Percentiles rank a stretch among this genome's conserved stretches.
These are phyloP conservation scores for Trichoderma endophyticum DNA, from an alignment of 2,329 filamentous ascomycete genomes.

Conservation along the genomic window DNA sequence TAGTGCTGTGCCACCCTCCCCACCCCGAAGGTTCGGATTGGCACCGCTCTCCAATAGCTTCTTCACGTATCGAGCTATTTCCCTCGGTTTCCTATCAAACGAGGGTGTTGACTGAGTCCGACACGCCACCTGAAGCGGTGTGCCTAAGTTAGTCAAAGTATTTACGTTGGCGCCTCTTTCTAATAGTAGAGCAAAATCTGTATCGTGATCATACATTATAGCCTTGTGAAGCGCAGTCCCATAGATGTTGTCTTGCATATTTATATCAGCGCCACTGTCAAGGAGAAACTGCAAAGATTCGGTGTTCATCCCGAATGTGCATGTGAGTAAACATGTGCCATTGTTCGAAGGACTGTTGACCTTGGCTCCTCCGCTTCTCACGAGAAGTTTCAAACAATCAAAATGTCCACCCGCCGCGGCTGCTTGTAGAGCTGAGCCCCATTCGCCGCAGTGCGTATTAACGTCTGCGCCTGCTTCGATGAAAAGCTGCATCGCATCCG, in stretches of 20 bases:
- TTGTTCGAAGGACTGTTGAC: not conserved
- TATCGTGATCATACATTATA: fast-evolving
- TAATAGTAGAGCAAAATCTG: not conserved
- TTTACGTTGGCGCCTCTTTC: not conserved
- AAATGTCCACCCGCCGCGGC: not conserved
- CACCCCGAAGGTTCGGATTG: not conserved
- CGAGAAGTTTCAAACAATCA: not conserved
- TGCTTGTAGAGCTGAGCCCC: not conserved
- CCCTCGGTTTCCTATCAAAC: too few relatives aligned
- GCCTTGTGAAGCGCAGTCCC: not conserved
- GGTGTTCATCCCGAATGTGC: too few relatives aligned
- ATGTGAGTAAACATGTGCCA: not conserved
- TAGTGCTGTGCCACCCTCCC: not conserved
- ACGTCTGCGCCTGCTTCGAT: not conserved
- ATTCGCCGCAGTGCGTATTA: not conserved
- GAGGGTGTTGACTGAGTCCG: fast-evolving
- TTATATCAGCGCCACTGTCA: not conserved
- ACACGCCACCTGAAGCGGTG: not conserved
- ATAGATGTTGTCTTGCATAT: not conserved
- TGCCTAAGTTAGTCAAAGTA: not conserved
- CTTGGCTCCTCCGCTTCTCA: not conserved
- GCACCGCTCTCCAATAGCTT: not conserved
- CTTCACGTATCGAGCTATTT: not conserved
- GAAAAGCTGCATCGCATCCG: not conserved
- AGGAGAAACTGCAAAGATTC: not conserved